Conservation (phyloP, 2,329 filamentous ascomycete species). For the Aquanectria penicillioides region DNA sequence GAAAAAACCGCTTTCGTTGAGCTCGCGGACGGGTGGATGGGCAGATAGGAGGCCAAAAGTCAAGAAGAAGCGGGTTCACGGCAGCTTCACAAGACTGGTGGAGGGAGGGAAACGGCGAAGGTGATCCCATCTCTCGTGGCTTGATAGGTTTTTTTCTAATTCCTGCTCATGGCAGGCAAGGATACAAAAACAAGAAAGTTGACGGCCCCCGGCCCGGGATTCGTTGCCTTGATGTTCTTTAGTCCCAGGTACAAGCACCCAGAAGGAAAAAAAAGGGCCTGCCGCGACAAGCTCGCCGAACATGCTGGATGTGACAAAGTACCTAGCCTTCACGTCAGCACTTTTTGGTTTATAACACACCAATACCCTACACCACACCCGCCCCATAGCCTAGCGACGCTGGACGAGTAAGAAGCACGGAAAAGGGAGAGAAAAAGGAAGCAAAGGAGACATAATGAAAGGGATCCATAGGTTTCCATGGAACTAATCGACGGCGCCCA, state of each 20-base stretch:
- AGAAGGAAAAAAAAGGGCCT: background rate
- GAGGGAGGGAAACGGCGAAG: background rate
- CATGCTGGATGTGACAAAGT: background rate
- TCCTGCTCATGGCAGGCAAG: background rate
- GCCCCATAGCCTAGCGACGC: background rate
- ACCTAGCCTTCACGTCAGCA: background rate
- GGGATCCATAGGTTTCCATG: background rate
- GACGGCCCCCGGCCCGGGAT: no score
- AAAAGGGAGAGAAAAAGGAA: conserved; percentile 8
- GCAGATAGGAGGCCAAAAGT: background rate
- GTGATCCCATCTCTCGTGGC: background rate
- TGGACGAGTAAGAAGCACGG: no score
- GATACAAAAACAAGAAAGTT: conserved; percentile 12
- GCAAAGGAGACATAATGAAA: background rate
- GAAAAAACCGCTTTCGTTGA: no score
- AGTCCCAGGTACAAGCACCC: no score
- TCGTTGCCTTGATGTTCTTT: no score
- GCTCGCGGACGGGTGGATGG: conserved; percentile 5
- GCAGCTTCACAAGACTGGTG: background rate
- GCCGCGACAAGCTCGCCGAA: background rate
- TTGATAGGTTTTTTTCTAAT: background rate
- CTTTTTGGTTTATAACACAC: conserved; percentile 4
- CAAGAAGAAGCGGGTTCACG: background rate
- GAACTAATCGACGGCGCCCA: background rate
- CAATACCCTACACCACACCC: background rate